Percentiles rank a stretch among this genome's conserved stretches.
phyloP scores from a whole-genome alignment of 352 stramenopile species.

The Globisporangium megalacanthum region DNA sequence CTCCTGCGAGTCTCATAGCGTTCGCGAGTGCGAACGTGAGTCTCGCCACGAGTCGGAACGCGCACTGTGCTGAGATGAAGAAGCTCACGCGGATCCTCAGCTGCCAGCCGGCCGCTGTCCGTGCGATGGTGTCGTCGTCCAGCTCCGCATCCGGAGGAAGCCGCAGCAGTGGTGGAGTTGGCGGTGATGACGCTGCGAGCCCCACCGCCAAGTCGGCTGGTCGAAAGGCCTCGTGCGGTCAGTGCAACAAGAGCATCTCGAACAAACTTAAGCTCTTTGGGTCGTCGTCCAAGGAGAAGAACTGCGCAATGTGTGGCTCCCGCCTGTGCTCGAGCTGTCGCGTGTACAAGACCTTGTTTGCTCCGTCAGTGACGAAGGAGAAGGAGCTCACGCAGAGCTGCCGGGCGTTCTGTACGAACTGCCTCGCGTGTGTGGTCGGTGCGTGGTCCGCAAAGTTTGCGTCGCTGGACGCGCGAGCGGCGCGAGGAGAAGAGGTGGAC shows the following conservation, averaged over 20 bases:
- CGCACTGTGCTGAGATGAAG: too few relatives aligned
- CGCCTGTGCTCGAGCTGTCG: too few relatives aligned
- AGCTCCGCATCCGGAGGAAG: too few relatives aligned
- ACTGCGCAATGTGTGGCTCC: conserved; percentile 10
- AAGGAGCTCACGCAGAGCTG: too few relatives aligned
- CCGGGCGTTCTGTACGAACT: too few relatives aligned
- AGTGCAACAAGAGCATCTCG: conserved; percentile 1
- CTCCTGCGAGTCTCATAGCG: too few relatives aligned
- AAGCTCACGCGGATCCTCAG: conserved; percentile 3
- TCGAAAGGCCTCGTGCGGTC: neutral
- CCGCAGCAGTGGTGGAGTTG: neutral
- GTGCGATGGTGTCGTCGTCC: neutral
- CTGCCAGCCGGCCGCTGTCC: neutral
- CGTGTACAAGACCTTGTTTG: too few relatives aligned
- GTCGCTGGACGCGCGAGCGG: conserved; percentile 6
- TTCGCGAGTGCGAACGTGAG: too few relatives aligned
- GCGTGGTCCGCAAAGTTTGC: conserved; percentile 11
- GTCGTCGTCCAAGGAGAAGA: conserved; percentile 3
- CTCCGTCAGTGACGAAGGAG: too few relatives aligned
- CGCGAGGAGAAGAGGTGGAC: conserved; percentile 3
- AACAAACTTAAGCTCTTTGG: neutral
- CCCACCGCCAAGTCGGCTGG: neutral
- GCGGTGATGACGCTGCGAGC: neutral
- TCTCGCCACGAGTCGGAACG: too few relatives aligned
- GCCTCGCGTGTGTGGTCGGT: conserved; percentile 5